Conservation (phyloP, 345 rosid genomes). For the Citrus trifoliata region DNA sequence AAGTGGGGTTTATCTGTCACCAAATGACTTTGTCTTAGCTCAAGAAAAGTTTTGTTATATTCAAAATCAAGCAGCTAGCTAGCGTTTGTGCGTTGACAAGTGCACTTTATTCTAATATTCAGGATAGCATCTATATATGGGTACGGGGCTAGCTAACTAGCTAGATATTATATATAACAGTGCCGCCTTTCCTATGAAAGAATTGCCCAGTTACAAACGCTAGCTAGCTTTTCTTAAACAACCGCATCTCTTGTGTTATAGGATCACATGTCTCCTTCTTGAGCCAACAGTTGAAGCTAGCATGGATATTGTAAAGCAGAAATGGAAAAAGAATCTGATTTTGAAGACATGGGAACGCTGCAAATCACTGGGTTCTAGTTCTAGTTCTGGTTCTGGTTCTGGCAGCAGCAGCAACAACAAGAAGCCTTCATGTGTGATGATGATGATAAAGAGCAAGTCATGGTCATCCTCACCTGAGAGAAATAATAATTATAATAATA, state of each 20-base stretch:
- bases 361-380: constrained; percentile 32
- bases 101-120: neutral
- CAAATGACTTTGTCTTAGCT: neutral
- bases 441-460: constrained; percentile 50
- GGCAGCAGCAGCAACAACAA: constrained; percentile 6
- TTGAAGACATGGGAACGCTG: constrained; percentile 60
- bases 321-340: constrained; percentile 43
- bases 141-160: constrained; percentile 5
- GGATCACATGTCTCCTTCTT: too few species aligned
- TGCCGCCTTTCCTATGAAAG: constrained; percentile 4
- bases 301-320: constrained; percentile 34
- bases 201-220: constrained; percentile 6
- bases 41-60: neutral
- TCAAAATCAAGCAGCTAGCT: constrained; percentile 20
- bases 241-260: too few species aligned
- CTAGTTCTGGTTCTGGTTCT: neutral
- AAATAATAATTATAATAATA: neutral
- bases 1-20: neutral
- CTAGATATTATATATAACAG: neutral
- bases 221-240: neutral
- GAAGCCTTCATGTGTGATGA: constrained; percentile 7
- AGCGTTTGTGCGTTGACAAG: constrained; percentile 28
- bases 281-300: too few species aligned
- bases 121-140: constrained; percentile 8
- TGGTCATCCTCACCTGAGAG: constrained; percentile 19